A percentile compares a stretch with the other conserved stretches of the same genome.
These are phyloP conservation scores for Sclerotinia minor DNA, from an alignment of 2,329 filamentous ascomycete genomes.

Conservation along the genomic window DNA sequence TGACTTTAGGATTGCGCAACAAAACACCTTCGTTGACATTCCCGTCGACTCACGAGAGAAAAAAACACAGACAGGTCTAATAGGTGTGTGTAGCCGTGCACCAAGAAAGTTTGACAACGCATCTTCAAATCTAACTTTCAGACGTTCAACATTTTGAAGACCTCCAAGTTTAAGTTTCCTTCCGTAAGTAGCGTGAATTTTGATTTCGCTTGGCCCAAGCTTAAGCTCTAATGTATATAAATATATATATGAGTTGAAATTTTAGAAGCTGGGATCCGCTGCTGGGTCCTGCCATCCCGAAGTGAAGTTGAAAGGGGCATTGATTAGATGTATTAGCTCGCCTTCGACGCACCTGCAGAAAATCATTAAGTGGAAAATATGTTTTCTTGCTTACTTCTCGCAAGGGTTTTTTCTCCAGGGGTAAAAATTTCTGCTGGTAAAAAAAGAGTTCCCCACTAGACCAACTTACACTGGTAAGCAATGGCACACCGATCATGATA, in stretches of 20 bases:
- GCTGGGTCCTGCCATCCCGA: neutral
- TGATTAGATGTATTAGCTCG: neutral
- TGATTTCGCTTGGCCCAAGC: neutral
- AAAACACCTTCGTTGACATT: neutral
- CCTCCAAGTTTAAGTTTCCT: neutral
- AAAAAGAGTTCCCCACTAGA: neutral
- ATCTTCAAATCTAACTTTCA: neutral
- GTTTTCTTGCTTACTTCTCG: neutral
- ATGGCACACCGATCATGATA: constrained; percentile 9
- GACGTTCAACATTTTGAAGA: neutral
- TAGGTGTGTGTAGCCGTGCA: neutral
- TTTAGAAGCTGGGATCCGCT: neutral
- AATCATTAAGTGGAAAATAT: neutral
- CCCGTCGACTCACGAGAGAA: neutral
- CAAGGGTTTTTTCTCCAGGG: neutral
- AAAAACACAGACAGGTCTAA: neutral
- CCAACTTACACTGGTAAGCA: constrained; percentile 12
- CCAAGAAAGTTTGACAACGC: neutral
- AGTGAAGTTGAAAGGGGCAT: neutral
- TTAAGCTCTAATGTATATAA: constrained; percentile 5
- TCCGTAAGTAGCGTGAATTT: neutral
- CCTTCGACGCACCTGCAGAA: neutral
- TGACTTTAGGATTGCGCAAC: neutral
- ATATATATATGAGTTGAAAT: constrained; percentile 1
- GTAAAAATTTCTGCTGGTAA: constrained; percentile 3